Base-by-base conservation (phyloP, 495 filamentous ascomycete genomes). In the Aspergillus avenaceus region DNA sequence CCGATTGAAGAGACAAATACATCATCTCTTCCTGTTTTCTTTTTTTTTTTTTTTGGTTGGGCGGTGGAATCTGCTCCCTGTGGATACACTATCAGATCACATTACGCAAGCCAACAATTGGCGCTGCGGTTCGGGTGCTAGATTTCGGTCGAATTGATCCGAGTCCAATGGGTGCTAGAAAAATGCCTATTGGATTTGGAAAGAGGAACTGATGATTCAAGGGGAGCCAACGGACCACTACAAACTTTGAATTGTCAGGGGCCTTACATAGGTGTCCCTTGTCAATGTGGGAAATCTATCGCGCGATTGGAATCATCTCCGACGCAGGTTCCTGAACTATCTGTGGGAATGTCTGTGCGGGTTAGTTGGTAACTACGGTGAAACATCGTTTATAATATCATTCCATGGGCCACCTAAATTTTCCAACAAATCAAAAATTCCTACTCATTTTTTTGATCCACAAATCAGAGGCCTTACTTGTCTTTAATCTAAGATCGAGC, bases 71-170 rank as follows among this genome's bases (percentile, higher is more conserved):
- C 32, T 24, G 18, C 31, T 24, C 14, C 24, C 29, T 19, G 40
- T 41, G 31, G 42, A 18, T 38, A 47, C 29, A 5, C 18, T 31
- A 32, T 34, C 45, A 16, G 28, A 34, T 29, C 42, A 14, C 41
- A 52, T 52, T 50, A 49, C 54, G 47, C 46, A 55, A 55, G 47
- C 52, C 41, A 49, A 24, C 22, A 18, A 37, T 16, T 32, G 21
- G 8, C 18, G 34, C 19, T n/a, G 37, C 26, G 24, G 13, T 32
- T 38, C 41, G 49, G 42, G 22, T 45, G 8, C 49, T 14, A 45
- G 31, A 41, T 24, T 51, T 38, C 31, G 38, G 29, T 18, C 16
- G 29, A 26, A 47, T 43, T 25, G 26, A 26, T 28, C 41, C 23
- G 41, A 43, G 23, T n/a, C 16, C 23, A 43, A 43, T 19, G 23